Evolutionary conservation across 257 asterid genomes (phyloP).

Genomic region (Fraxinus americana): DNA sequence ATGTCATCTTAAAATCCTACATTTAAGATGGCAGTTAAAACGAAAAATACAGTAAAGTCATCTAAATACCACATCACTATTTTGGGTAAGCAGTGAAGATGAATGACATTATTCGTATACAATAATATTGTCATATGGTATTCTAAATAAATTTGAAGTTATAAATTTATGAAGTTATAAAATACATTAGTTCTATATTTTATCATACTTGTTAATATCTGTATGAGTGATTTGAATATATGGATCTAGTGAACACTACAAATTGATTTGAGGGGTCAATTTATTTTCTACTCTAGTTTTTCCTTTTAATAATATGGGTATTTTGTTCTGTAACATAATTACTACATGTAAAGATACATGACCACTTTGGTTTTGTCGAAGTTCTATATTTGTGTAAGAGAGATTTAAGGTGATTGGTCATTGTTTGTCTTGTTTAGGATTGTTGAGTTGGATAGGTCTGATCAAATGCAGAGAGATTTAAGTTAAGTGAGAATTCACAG

Average conservation of each 20-base stretch:
- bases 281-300: too few species aligned
- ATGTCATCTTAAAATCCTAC: too few species aligned
- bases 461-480: conserved; percentile 49
- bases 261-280: not conserved
- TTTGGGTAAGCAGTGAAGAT: too few species aligned
- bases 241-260: conserved; percentile 14
- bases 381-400: conserved; percentile 27
- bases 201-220: not conserved
- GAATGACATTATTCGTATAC: too few species aligned
- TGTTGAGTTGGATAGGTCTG: conserved; percentile 50
- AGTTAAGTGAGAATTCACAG: conserved; percentile 26
- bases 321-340: conserved; percentile 16
- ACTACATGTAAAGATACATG: not conserved
- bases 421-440: conserved; percentile 60
- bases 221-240: conserved; percentile 5
- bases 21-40: too few species aligned
- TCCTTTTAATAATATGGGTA: conserved; percentile 21
- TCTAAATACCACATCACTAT: too few species aligned
- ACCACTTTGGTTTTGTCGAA: conserved; percentile 32
- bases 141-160: not conserved
- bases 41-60: too few species aligned
- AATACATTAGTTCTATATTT: not conserved
- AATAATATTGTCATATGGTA: not conserved
- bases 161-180: not conserved
- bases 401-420: conserved; percentile 34